phyloP scores from a whole-genome alignment of 192 early-diverging fungal species.

The Backusella liffmaniae region DNA sequence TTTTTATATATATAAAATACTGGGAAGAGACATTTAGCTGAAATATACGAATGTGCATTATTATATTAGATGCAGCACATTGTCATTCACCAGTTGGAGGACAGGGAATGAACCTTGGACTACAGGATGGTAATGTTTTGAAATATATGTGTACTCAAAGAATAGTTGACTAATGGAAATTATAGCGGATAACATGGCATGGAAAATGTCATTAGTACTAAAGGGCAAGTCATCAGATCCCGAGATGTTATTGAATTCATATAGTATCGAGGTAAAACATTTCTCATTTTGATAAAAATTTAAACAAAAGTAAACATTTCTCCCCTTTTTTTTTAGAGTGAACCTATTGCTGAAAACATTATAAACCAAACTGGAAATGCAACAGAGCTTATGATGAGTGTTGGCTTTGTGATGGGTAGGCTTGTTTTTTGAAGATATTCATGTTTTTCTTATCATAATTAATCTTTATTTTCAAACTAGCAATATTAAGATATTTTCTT shows the following conservation, averaged over 20 bases:
- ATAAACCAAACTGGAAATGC: slow-evolving; percentile 7
- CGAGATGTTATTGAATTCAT: slow-evolving; percentile 36
- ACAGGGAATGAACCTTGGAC: slow-evolving; percentile 45
- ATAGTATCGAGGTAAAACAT: slow-evolving; percentile 27
- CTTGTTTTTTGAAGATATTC: neutral
- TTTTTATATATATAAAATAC: neutral
- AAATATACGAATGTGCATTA: too few relatives aligned
- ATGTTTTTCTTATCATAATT: neutral
- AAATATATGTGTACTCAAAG: neutral
- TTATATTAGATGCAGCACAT: slow-evolving; percentile 35
- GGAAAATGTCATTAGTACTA: slow-evolving; percentile 44
- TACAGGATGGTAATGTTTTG: slow-evolving; percentile 39
- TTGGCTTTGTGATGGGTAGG: neutral
- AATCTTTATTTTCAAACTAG: neutral
- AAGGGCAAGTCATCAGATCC: slow-evolving; percentile 28
- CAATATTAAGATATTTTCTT: neutral
- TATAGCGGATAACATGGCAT: slow-evolving; percentile 42
- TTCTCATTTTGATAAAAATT: too few relatives aligned
- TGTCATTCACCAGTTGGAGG: slow-evolving; percentile 39
- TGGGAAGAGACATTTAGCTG: neutral
- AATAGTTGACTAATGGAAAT: neutral
- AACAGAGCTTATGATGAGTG: neutral
- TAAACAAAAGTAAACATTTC: neutral
- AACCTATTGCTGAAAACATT: neutral
- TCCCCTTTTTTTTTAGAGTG: slow-evolving; percentile 5